Base-by-base conservation (phyloP, 1,284 basidiomycete genomes). In the Inonotus obliquus region DNA sequence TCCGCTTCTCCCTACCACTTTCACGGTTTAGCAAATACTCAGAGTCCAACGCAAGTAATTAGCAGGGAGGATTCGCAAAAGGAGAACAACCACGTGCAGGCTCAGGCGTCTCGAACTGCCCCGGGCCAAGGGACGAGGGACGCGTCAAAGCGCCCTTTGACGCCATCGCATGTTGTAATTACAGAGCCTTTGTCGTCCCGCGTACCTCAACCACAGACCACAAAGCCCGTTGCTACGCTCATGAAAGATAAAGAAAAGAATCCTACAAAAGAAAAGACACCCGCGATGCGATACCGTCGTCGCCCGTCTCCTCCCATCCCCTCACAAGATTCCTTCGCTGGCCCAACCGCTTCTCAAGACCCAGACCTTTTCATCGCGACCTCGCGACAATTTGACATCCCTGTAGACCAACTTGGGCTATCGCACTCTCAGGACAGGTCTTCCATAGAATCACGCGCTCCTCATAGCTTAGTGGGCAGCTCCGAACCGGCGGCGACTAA, bases 241-340 rank as follows among this genome's bases (percentile, higher is more conserved):
- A 59, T 49, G 44, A 17, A 32, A 9, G 32, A 44, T 14, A 44
- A 21, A 9, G 39, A 29, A 54, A 66, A 64, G 25, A 60, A 29
- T 23, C 27, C 23, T 25, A 32, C 66, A 27, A 29, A 66, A 62
- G 48, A 23, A 17, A 44, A 44, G 17, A 21, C 29, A n/a, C n/a
- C 44, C 10, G 29, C 56, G 25, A 63, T 63, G 64, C 56, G 63
- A 59, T 51, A 67, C 45, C 66, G 60, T 49, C 66, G 63, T 17
- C 67, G 63, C 53, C 72, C 75, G 48, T 78, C 79, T 19, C 72
- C 73, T 32, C 77, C 79, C 4, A 67, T 69, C 32, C 54, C 70
- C 5, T 77, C 84, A 2, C 78, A 81, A 68, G 87, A 87, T 68
- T 89, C 86, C 1, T 87, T 89, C 64, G 84, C 77, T 47, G 81